These are phyloP conservation scores for Brassica incana DNA, from an alignment of 345 rosid species.

Conservation along the genomic window DNA sequence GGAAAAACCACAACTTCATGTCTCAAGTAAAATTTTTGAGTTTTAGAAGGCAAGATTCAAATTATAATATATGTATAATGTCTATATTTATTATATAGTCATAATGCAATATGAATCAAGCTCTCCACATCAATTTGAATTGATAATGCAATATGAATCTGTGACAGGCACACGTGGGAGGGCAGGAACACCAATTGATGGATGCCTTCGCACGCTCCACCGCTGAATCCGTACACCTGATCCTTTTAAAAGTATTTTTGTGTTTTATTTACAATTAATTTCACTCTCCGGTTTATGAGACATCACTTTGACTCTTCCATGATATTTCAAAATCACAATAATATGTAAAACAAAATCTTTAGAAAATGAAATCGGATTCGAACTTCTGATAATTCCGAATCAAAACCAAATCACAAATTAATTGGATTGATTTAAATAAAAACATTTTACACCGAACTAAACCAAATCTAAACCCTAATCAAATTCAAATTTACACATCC, in stretches of 20 bases:
- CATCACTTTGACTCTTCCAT: neutral
- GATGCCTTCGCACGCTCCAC: constrained; percentile 31
- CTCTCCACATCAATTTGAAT: neutral
- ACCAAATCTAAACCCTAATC: constrained; percentile 15
- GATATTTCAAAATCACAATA: neutral
- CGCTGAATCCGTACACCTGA: constrained; percentile 27
- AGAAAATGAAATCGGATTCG: neutral
- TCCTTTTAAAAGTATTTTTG: neutral
- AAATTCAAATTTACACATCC: constrained; percentile 7
- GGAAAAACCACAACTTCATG: neutral
- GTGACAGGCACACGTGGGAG: constrained; percentile 36
- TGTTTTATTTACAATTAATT: neutral
- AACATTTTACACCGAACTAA: neutral
- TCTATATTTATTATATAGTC: neutral
- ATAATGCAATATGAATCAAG: neutral
- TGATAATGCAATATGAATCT: neutral
- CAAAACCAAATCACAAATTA: neutral
- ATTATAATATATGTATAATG: neutral
- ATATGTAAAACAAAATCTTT: neutral
- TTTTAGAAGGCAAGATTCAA: neutral
- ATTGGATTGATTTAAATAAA: neutral
- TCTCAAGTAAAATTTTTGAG: neutral
- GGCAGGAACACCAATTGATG: constrained; percentile 30
- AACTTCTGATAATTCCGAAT: neutral
- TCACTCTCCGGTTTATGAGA: neutral